Evolutionary conservation across 2,329 filamentous ascomycete genomes (phyloP), one percentile per base, ranked within the genome.

Genomic region (Fusarium secorum): DNA sequence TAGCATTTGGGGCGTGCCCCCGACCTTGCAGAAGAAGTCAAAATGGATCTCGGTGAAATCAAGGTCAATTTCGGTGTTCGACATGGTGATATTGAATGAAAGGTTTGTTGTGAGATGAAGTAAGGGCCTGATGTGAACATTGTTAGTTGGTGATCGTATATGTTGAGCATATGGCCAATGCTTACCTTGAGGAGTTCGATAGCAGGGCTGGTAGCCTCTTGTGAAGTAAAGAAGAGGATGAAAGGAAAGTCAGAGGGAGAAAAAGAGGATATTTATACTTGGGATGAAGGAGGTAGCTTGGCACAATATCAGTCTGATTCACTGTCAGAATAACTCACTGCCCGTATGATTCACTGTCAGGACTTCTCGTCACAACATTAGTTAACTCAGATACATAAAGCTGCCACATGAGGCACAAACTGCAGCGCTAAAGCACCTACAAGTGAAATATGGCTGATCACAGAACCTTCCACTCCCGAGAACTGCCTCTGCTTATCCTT

Each of bases 51-150:
- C 30, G 0, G 30, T 49, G 3, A 49, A 30, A 33, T 49, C 30
- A 11, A 33, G n/a, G n/a, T 49, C n/a, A 7, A 33, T 24, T 0
- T 4, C 11, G 0, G 30, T 24, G 17, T 33, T 5, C 1, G 46
- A 24, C 46, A 49, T 49, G 11, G 4, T 20, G 46, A 24, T 49
- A 0, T 8, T 20, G 17, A 49, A 33, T 49, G 6, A 0, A 4
- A 2, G 30, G 1, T 11, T 49, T 7, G 3, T 14, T 11, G 5
- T 14, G n/a, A 49, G 17, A 33, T 33, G 17, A 15, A 20, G 0
- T 14, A 5, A 24, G 24, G 46, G 7, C 11, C 8, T 33, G n/a
- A 24, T 11, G 11, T 11, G 8, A 4, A 18, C 4, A 4, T 2
- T 49, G 11, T 49, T 24, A 49, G 15, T 49, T 33, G 28, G n/a